These are phyloP conservation scores for Diplodia corticola DNA, from an alignment of 2,329 filamentous ascomycete species.

Conservation along the genomic window DNA sequence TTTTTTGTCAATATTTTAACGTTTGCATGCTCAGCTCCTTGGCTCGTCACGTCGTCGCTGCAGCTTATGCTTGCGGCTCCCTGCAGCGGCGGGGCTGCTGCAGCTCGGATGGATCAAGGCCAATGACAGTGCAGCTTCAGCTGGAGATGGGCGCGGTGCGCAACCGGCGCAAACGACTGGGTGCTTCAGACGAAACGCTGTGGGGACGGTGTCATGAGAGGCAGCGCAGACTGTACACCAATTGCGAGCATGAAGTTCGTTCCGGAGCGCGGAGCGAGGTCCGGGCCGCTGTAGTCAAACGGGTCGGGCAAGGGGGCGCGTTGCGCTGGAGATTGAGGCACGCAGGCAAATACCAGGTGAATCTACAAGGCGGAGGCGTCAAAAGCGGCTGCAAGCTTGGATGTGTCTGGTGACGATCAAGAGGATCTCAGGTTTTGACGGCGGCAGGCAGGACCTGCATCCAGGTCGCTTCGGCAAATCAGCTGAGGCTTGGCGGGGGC, in stretches of 20 bases:
- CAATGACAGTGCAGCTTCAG: neutral
- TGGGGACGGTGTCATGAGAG: neutral
- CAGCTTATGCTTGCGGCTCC: neutral
- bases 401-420: neutral
- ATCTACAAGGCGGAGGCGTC: neutral
- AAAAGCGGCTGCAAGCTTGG: neutral
- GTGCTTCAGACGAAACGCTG: neutral
- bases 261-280: neutral
- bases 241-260: neutral
- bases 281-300: neutral
- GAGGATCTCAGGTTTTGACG: neutral
- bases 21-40: neutral
- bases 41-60: neutral
- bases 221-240: neutral
- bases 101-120: neutral
- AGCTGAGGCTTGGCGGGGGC: neutral
- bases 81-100: neutral
- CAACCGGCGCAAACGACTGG: neutral
- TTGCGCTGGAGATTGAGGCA: slow-evolving; percentile 4
- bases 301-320: neutral
- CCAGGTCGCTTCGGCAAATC: neutral
- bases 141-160: neutral
- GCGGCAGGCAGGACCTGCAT: neutral
- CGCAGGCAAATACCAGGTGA: neutral
- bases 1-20: too few relatives aligned